phyloP scores from a whole-genome alignment of 495 filamentous ascomycete genomes.

The Daldinia vernicosa region DNA sequence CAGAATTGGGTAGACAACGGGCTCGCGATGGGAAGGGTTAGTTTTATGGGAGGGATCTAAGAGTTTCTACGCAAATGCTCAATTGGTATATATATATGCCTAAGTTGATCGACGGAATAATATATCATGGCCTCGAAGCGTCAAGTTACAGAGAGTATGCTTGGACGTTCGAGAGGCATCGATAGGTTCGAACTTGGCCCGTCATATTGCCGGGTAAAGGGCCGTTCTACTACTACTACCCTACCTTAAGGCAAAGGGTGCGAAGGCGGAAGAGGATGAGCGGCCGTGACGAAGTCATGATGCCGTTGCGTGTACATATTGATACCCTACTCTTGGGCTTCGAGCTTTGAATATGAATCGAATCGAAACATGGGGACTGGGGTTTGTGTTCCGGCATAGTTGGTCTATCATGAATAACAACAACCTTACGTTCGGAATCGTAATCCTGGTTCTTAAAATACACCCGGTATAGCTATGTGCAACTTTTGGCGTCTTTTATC shows the following conservation, averaged over 20 bases:
- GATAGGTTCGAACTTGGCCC: neutral
- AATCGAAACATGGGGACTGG: neutral
- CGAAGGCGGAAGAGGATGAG: neutral
- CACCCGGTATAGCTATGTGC: too few species aligned
- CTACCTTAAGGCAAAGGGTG: neutral
- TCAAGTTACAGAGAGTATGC: neutral
- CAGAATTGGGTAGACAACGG: constrained; percentile 57
- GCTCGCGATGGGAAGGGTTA: constrained; percentile 41
- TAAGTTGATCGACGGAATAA: neutral
- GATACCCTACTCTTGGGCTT: constrained; percentile 30
- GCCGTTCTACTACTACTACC: neutral
- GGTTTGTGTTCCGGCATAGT: too few species aligned
- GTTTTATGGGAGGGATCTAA: constrained; percentile 45
- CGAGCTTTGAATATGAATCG: neutral
- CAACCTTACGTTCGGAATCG: neutral
- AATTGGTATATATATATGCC: neutral
- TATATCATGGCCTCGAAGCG: neutral
- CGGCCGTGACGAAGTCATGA: constrained; percentile 5
- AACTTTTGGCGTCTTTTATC: neutral
- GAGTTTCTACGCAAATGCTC: neutral
- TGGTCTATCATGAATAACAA: neutral
- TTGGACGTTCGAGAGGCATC: neutral
- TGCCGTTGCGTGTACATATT: constrained; percentile 26
- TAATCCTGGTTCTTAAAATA: too few species aligned
- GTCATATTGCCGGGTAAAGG: neutral